Evolutionary conservation across 2,329 filamentous ascomycete genomes (phyloP).

Genomic region (Tricladium varicosporioides): DNA sequence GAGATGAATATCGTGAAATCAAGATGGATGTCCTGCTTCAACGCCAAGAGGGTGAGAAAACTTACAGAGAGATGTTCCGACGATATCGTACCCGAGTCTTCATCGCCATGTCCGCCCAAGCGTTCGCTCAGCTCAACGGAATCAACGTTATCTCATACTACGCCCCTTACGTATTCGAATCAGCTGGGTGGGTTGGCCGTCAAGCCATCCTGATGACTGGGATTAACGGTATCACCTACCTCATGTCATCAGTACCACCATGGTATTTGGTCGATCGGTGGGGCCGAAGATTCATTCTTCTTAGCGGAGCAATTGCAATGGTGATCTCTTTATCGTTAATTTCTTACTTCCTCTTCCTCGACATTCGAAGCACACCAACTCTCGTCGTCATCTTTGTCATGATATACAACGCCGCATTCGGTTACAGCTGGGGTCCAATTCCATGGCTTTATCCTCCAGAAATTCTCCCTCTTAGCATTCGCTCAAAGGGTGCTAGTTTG

Average conservation of each 20-base stretch:
- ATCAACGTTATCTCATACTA: conserved; percentile 99
- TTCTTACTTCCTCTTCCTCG: conserved; percentile 92
- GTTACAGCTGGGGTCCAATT: conserved; percentile 96
- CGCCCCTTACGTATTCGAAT: conserved; percentile 92
- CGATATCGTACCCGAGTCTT: conserved; percentile 90
- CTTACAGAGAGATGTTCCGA: conserved; percentile 92
- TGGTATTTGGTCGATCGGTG: conserved; percentile 96
- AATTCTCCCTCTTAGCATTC: conserved; percentile 93
- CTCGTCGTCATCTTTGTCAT: conserved; percentile 94
- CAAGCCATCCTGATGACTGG: conserved; percentile 95
- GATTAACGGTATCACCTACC: conserved; percentile 89
- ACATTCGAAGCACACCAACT: conserved; percentile 73
- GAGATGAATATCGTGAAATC: conserved; percentile 96
- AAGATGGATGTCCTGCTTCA: conserved; percentile 96
- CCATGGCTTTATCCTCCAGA: conserved; percentile 99
- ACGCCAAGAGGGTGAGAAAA: conserved; percentile 90
- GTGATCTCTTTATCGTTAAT: conserved; percentile 82
- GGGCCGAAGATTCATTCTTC: conserved; percentile 83
- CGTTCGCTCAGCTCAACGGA: conserved; percentile 91
- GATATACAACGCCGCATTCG: conserved; percentile 97
- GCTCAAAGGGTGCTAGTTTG: conserved; percentile 93
- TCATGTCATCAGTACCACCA: conserved; percentile 87
- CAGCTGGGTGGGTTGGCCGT: conserved; percentile 91
- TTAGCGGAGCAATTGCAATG: conserved; percentile 90
- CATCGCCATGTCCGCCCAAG: conserved; percentile 98